Conservation (phyloP, 306 rosid species). For the Lathyrus sativus region DNA sequence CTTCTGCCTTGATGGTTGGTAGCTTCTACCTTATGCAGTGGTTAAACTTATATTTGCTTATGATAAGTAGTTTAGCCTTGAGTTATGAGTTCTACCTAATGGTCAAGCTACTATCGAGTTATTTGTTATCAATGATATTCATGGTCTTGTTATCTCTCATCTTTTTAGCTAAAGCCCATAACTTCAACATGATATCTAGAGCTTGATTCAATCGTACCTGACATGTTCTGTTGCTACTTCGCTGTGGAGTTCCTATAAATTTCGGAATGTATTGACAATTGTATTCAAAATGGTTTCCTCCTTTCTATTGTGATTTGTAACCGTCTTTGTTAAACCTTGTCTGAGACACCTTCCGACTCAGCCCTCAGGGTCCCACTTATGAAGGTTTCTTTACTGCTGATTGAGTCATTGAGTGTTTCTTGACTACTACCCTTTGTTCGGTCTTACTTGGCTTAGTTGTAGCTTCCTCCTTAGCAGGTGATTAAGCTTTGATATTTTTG, state of each 20-base stretch:
- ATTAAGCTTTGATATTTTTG: slow-evolving; percentile 1
- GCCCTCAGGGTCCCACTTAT: not conserved
- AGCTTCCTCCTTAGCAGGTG: not conserved
- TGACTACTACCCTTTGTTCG: not conserved
- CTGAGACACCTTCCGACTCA: no score
- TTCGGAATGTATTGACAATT: no score
- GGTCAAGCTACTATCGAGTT: not conserved
- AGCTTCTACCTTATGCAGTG: not conserved
- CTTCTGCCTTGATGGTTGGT: not conserved
- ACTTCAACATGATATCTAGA: not conserved
- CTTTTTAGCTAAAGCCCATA: not conserved
- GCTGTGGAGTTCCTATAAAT: no score
- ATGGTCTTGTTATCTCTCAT: not conserved
- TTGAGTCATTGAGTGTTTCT: not conserved
- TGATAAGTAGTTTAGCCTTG: not conserved
- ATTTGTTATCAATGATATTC: not conserved
- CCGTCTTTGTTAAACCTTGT: no score
- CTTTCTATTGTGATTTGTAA: no score
- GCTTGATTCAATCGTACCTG: no score
- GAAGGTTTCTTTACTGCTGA: not conserved
- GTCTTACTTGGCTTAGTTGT: not conserved
- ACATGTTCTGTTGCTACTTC: no score
- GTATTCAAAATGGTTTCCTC: no score
- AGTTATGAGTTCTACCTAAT: not conserved
- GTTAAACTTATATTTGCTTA: not conserved